These are phyloP conservation scores for Coemansia sp. DNA, from an alignment of 192 early-diverging fungal genomes.

Conservation along the genomic window DNA sequence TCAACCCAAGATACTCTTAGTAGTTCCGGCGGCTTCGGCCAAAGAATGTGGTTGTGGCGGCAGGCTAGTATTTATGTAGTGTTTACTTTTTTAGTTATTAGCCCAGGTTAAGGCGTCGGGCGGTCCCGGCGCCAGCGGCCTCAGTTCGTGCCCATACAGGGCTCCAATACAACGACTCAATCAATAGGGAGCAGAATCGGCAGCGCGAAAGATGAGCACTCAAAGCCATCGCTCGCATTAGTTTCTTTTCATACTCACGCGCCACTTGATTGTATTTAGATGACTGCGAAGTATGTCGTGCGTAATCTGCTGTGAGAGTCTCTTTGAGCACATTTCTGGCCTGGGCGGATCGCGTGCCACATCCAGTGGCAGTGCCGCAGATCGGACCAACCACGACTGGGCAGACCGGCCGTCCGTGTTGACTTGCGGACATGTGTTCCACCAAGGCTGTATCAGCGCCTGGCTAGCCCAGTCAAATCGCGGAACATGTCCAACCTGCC, in stretches of 20 bases:
- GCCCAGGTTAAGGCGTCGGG: too few species aligned
- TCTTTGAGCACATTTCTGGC: conserved; percentile 21
- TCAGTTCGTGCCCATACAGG: too few species aligned
- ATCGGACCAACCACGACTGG: conserved; percentile 6
- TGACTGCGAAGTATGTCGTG: conserved; percentile 38
- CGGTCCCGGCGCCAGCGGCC: too few species aligned
- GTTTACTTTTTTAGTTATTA: too few species aligned
- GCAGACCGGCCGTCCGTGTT: conserved; percentile 32
- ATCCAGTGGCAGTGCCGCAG: not conserved
- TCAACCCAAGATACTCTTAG: too few species aligned
- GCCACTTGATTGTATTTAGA: not conserved
- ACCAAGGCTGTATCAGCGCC: conserved; percentile 40
- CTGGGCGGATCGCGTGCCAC: not conserved
- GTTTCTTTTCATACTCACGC: not conserved
- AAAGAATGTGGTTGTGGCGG: too few species aligned
- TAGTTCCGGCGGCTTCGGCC: too few species aligned
- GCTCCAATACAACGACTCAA: too few species aligned
- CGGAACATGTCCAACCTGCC: conserved; percentile 48
- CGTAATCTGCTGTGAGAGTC: conserved; percentile 45
- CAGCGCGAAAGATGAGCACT: too few species aligned
- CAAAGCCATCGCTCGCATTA: not conserved
- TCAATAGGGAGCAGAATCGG: too few species aligned
- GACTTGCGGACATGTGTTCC: conserved; percentile 50
- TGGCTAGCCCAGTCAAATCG: conserved; percentile 36
- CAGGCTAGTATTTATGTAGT: too few species aligned